Evolutionary conservation across 352 stramenopile species (phyloP).

Genomic region (Plasmopara muralis): DNA sequence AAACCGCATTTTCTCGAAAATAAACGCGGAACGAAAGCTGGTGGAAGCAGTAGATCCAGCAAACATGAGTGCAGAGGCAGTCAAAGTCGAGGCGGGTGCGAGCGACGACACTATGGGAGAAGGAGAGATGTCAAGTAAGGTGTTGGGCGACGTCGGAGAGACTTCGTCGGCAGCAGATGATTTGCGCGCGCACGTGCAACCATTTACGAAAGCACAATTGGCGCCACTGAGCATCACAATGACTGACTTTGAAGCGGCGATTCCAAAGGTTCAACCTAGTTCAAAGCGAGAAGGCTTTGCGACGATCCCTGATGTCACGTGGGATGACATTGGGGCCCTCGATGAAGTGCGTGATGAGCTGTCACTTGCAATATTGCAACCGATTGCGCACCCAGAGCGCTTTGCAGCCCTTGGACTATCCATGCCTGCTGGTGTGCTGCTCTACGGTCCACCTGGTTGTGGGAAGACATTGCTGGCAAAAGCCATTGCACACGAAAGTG

Average conservation of each 20-base stretch:
- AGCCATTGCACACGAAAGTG: constrained; percentile 96
- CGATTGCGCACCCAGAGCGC: constrained; percentile 93
- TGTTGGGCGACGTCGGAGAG: constrained; percentile 13
- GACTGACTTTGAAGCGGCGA: constrained; percentile 93
- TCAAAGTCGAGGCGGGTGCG: constrained; percentile 6
- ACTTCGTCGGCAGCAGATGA: constrained; percentile 42
- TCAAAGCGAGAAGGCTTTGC: constrained; percentile 98
- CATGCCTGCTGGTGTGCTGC: constrained; percentile 94
- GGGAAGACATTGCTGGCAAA: constrained; percentile 99
- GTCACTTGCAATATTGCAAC: constrained; percentile 94
- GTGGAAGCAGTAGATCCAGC: constrained; percentile 9
- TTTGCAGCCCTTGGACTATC: constrained; percentile 95
- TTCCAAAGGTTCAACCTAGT: constrained; percentile 96
- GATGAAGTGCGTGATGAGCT: constrained; percentile 93
- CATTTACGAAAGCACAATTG: constrained; percentile 88
- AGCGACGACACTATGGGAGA: constrained; percentile 23
- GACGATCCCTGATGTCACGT: constrained; percentile 97
- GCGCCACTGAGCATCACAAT: constrained; percentile 93
- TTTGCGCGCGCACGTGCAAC: constrained; percentile 56
- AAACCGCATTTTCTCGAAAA: constrained; percentile 95
- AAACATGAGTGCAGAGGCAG: constrained; percentile 7
- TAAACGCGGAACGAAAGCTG: constrained; percentile 23
- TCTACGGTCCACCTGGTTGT: constrained; percentile 97
- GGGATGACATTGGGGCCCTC: constrained; percentile 96
- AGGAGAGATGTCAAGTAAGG: constrained; percentile 10